These are phyloP conservation scores for Pleurotus cornucopiae DNA, from an alignment of 768 basidiomycete species.

Conservation along the genomic window DNA sequence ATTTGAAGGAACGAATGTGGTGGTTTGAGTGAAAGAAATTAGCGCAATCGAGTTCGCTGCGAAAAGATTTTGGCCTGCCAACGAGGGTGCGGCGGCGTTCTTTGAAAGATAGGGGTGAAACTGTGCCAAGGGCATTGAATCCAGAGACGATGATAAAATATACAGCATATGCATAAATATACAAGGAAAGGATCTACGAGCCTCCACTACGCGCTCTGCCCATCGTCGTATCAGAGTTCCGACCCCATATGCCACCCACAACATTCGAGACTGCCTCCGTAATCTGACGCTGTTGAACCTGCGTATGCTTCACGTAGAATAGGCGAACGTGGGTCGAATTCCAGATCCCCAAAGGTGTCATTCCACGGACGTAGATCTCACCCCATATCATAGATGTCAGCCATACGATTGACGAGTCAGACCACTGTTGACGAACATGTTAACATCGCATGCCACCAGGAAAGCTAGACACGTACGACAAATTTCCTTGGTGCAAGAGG, in stretches of 20 bases:
- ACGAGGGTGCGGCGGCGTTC: not conserved
- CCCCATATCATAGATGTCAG: slow-evolving; percentile 94
- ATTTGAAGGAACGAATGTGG: not conserved
- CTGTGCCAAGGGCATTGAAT: not conserved
- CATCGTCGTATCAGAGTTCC: slow-evolving; percentile 32
- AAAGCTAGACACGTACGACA: slow-evolving; percentile 43
- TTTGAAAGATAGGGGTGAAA: not conserved
- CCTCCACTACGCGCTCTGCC: slow-evolving; percentile 8
- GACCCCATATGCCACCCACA: slow-evolving; percentile 71
- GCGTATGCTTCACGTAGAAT: slow-evolving; percentile 89
- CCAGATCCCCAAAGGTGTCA: slow-evolving; percentile 88
- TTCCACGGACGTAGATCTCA: slow-evolving; percentile 86
- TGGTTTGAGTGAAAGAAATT: not conserved
- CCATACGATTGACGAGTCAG: slow-evolving; percentile 89
- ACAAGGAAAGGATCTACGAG: not conserved
- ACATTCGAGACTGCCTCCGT: slow-evolving; percentile 79
- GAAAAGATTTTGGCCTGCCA: not conserved
- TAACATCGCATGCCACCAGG: slow-evolving; percentile 6
- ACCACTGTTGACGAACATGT: slow-evolving; percentile 59
- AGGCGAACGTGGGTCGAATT: slow-evolving; percentile 84
- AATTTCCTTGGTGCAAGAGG: slow-evolving; percentile 70
- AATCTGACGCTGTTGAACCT: slow-evolving; percentile 62
- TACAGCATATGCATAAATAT: not conserved
- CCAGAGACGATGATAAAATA: not conserved
- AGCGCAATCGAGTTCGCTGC: not conserved